Percentiles rank a stretch among this genome's conserved stretches.
phyloP scores from a whole-genome alignment of 345 rosid species.

The Hibiscus syriacus region DNA sequence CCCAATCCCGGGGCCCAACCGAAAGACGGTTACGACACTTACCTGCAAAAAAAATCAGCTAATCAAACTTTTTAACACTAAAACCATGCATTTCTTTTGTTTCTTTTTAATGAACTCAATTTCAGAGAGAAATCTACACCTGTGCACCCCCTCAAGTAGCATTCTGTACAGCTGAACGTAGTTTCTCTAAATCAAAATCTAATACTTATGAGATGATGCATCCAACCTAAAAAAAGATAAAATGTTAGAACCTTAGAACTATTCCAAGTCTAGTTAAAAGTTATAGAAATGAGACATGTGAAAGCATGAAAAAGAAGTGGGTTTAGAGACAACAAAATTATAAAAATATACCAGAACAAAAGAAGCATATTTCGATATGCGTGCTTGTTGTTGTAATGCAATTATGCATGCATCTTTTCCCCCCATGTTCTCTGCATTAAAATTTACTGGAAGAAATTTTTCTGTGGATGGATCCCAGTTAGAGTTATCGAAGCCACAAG shows the following conservation, averaged over 20 bases:
- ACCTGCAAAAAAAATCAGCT: background rate
- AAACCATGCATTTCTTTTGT: background rate
- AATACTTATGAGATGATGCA: slow-evolving; percentile 44
- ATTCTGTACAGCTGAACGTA: slow-evolving; percentile 32
- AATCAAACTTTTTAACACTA: background rate
- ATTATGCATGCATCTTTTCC: slow-evolving; percentile 55
- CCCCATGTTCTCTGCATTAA: slow-evolving; percentile 39
- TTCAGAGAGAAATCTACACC: slow-evolving; percentile 29
- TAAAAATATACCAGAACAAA: slow-evolving; percentile 33
- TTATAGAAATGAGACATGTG: background rate
- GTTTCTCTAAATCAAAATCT: slow-evolving; percentile 39
- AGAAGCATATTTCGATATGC: slow-evolving; percentile 33
- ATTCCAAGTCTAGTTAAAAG: background rate
- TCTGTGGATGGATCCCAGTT: slow-evolving; percentile 62
- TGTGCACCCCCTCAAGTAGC: slow-evolving; percentile 29
- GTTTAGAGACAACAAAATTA: background rate
- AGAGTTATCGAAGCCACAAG: slow-evolving; percentile 47
- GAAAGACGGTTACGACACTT: too few species aligned
- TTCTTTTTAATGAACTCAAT: background rate
- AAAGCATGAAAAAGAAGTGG: background rate
- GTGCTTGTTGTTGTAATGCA: slow-evolving; percentile 41
- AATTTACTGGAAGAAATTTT: slow-evolving; percentile 51
- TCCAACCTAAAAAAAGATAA: slow-evolving; percentile 41
- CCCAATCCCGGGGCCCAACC: too few species aligned
- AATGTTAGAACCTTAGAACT: slow-evolving; percentile 1